phyloP scores from a whole-genome alignment of 2,329 filamentous ascomycete genomes.

The Epichloe festucae region DNA sequence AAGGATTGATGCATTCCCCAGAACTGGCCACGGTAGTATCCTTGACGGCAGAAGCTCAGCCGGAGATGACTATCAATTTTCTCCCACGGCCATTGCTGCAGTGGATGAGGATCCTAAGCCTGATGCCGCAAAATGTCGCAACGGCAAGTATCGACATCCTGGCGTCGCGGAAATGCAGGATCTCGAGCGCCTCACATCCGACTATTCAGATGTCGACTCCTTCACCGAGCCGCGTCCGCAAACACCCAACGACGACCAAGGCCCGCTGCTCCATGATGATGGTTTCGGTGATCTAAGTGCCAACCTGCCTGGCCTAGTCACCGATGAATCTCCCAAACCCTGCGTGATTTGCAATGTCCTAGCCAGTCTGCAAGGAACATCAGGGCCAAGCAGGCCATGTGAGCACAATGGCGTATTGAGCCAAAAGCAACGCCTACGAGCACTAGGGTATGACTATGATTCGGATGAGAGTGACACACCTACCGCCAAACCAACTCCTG shows the following conservation, averaged over 20 bases:
- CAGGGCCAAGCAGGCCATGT: constrained; percentile 1
- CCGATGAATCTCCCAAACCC: background rate
- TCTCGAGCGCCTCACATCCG: constrained; percentile 4
- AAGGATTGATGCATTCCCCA: constrained; percentile 7
- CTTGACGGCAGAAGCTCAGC: constrained; percentile 1
- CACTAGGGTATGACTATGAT: constrained; percentile 14
- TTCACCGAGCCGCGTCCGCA: constrained; percentile 13
- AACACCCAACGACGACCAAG: constrained; percentile 19
- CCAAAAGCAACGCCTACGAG: constrained; percentile 11
- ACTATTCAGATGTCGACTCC: constrained; percentile 21
- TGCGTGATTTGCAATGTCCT: constrained; percentile 8
- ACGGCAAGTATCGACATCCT: background rate
- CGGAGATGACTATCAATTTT: background rate
- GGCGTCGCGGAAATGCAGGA: constrained; percentile 1
- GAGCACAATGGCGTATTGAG: constrained; percentile 6
- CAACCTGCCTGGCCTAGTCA: constrained; percentile 20
- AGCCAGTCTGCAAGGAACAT: background rate
- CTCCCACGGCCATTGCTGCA: background rate
- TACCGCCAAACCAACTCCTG: background rate
- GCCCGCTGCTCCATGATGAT: constrained; percentile 22
- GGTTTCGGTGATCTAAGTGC: constrained; percentile 22
- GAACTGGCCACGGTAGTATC: background rate
- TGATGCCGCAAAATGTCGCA: background rate
- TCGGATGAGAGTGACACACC: constrained; percentile 8
- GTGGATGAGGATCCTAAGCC: background rate